Conservation (phyloP, 2,329 filamentous ascomycete genomes). For the Orbilia quercus region DNA sequence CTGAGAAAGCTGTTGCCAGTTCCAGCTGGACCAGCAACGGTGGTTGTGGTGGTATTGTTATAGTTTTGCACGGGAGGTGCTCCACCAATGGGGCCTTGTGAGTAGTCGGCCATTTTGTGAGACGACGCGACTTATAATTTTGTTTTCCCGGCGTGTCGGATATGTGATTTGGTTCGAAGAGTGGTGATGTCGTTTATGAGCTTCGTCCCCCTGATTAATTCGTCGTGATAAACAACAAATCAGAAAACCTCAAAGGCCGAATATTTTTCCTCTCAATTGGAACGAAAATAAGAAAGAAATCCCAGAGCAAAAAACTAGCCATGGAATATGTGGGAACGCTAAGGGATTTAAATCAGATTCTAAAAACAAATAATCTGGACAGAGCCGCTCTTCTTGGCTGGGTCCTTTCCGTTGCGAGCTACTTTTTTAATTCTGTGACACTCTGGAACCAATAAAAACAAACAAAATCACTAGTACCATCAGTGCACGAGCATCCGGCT, state of each 20-base stretch:
- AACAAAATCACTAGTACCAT: too few relatives aligned
- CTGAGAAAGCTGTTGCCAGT: conserved; percentile 16
- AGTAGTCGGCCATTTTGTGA: conserved; percentile 40
- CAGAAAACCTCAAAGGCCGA: too few relatives aligned
- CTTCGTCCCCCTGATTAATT: not conserved
- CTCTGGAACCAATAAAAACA: not conserved
- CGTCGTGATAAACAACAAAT: not conserved
- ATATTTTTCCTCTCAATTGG: too few relatives aligned
- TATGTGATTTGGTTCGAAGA: not conserved
- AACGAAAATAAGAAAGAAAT: not conserved
- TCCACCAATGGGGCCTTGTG: conserved; percentile 38
- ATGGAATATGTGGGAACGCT: not conserved
- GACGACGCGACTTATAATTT: conserved; percentile 17
- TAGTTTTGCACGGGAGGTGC: conserved; percentile 17
- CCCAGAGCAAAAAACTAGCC: not conserved
- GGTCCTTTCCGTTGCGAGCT: not conserved
- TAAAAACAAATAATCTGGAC: not conserved
- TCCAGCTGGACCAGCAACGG: not conserved
- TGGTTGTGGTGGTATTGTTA: conserved; percentile 12
- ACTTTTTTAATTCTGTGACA: not conserved
- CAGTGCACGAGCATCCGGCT: too few relatives aligned
- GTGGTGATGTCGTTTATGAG: not conserved
- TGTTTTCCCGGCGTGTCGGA: not conserved
- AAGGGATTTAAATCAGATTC: not conserved
- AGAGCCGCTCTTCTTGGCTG: conserved; percentile 2